phyloP scores from a whole-genome alignment of 768 basidiomycete species.

The Hirschioporus abietinus region DNA sequence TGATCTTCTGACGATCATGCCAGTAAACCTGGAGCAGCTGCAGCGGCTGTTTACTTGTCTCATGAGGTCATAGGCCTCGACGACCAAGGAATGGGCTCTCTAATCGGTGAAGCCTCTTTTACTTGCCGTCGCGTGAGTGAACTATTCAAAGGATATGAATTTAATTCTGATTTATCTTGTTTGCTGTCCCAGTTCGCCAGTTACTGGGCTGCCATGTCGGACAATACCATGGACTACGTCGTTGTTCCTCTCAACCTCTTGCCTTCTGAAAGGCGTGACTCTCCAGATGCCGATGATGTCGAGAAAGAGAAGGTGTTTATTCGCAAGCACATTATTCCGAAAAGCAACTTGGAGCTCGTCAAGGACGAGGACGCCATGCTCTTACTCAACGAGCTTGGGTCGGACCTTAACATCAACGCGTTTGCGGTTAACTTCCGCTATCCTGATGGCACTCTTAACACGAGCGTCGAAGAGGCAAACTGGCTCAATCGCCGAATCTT shows the following conservation, averaged over 20 bases:
- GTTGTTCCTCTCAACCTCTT: conserved; percentile 37
- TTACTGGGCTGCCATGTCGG: conserved; percentile 34
- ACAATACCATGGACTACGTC: conserved; percentile 25
- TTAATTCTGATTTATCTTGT: conserved; percentile 16
- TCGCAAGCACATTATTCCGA: conserved; percentile 24
- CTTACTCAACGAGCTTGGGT: conserved; percentile 26
- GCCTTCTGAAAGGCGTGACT: conserved; percentile 24
- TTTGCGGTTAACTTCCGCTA: conserved; percentile 37
- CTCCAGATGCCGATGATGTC: conserved; percentile 13
- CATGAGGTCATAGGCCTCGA: conserved; percentile 38
- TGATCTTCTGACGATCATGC: conserved; percentile 1
- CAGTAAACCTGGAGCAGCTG: conserved; percentile 44
- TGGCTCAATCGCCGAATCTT: conserved; percentile 34
- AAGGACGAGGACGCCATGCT: conserved; percentile 23
- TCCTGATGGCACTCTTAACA: conserved; percentile 23
- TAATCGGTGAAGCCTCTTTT: conserved; percentile 35
- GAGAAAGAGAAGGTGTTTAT: conserved; percentile 29
- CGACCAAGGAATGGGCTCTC: conserved; percentile 30
- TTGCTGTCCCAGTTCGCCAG: conserved; percentile 27
- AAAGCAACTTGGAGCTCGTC: conserved; percentile 26
- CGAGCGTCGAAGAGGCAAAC: conserved; percentile 37
- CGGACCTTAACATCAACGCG: conserved; percentile 40
- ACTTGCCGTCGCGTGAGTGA: conserved; percentile 28
- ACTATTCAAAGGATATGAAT: not conserved
- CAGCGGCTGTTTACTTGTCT: conserved; percentile 31